Conservation (phyloP, 2,329 filamentous ascomycete genomes). For the Trichoderma arundinaceum region DNA sequence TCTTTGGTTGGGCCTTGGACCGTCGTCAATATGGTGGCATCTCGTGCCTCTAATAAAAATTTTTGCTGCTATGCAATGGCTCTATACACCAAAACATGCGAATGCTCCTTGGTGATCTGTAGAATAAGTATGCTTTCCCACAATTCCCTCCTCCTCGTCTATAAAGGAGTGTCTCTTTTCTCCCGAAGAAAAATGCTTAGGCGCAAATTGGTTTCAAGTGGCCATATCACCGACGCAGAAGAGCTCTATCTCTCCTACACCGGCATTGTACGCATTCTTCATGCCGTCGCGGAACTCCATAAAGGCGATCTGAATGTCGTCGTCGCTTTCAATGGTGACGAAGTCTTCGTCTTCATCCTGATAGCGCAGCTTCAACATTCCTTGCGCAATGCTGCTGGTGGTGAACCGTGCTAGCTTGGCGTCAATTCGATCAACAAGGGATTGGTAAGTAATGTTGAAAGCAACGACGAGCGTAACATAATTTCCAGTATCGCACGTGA, state of each 20-base stretch:
- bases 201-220: constrained; percentile 31
- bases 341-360: constrained; percentile 91
- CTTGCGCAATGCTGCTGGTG: constrained; percentile 79
- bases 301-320: constrained; percentile 95
- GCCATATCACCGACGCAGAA: constrained; percentile 69
- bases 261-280: constrained; percentile 63
- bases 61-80: constrained; percentile 30
- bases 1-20: constrained; percentile 33
- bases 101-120: constrained; percentile 35
- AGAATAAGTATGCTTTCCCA: constrained; percentile 14
- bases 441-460: constrained; percentile 93
- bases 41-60: constrained; percentile 33
- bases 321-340: constrained; percentile 91
- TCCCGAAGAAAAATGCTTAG: constrained; percentile 27
- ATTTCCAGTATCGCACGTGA: constrained; percentile 83
- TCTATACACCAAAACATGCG: constrained; percentile 44
- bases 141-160: constrained; percentile 4
- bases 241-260: constrained; percentile 87
- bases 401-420: constrained; percentile 90
- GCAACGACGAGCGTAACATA: constrained; percentile 96
- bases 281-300: constrained; percentile 85
- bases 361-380: constrained; percentile 86
- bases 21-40: constrained; percentile 31
- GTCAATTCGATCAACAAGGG: constrained; percentile 92
- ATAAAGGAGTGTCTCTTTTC: constrained; percentile 7